Conservation (phyloP, 2,329 filamentous ascomycete species). For the Paradendryphiella salina region DNA sequence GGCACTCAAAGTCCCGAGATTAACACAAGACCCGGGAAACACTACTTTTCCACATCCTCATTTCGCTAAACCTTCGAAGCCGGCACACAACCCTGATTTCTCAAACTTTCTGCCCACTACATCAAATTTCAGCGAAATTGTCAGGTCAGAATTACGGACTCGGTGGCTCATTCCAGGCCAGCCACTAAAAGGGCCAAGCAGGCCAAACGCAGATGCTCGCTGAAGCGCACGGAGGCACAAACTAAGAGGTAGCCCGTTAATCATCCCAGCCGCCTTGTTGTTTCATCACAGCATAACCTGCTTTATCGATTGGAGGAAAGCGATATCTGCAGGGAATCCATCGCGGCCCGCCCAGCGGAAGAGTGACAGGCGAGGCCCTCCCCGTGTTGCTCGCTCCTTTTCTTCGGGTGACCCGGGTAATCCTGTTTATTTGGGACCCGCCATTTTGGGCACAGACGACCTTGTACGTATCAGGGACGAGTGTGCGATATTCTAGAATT, state of each 20-base stretch:
- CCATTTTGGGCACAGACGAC: background rate
- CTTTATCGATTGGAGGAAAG: constrained; percentile 24
- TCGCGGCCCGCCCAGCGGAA: constrained; percentile 17
- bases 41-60: too few relatives aligned
- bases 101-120: background rate
- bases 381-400: constrained; percentile 7
- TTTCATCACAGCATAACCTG: constrained; percentile 22
- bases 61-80: too few relatives aligned
- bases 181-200: constrained; percentile 16
- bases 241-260: constrained; percentile 7
- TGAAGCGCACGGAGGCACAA: constrained; percentile 24
- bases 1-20: too few relatives aligned
- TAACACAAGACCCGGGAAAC: too few relatives aligned
- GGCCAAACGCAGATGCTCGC: constrained; percentile 14
- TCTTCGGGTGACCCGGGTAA: background rate
- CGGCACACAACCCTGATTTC: too few relatives aligned
- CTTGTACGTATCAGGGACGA: background rate
- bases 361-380: constrained; percentile 17
- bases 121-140: constrained; percentile 7
- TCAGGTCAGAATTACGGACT: constrained; percentile 2
- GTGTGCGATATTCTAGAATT: constrained; percentile 1
- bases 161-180: background rate
- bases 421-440: background rate
- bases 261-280: constrained; percentile 21
- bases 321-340: constrained; percentile 18